Conservation (phyloP, 2,329 filamentous ascomycete genomes). For the Xylaria arbuscula region DNA sequence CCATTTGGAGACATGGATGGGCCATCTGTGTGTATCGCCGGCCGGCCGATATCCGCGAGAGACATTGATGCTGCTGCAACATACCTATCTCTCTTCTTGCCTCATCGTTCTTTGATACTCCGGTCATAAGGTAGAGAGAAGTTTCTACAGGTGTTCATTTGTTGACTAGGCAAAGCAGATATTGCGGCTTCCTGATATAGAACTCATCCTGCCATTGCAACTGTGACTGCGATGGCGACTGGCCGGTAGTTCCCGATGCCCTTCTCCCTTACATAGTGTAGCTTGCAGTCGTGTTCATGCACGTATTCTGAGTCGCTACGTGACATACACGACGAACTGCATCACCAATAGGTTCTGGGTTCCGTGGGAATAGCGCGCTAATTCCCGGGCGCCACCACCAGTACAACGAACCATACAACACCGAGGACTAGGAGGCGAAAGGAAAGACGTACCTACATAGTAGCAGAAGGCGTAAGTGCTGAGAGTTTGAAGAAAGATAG, state of each 20-base stretch:
- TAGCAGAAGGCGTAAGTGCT: background rate
- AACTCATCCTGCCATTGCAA: slow-evolving; percentile 6
- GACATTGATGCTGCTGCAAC: slow-evolving; percentile 9
- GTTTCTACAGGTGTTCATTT: slow-evolving; percentile 16
- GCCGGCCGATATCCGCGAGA: slow-evolving; percentile 25
- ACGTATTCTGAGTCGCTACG: slow-evolving; percentile 28
- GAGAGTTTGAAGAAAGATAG: background rate
- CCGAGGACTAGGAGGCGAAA: background rate
- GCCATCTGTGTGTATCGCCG: slow-evolving; percentile 8
- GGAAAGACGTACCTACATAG: background rate
- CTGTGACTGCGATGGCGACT: slow-evolving; percentile 29
- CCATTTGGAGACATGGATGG: slow-evolving; percentile 23
- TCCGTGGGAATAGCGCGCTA: slow-evolving; percentile 22
- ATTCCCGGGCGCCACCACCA: slow-evolving; percentile 24
- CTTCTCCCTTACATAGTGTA: slow-evolving; percentile 4
- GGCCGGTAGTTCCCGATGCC: slow-evolving; percentile 18
- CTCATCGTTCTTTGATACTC: slow-evolving; percentile 1
- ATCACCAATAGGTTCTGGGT: slow-evolving; percentile 23
- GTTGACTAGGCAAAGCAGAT: slow-evolving; percentile 10
- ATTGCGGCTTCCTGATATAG: slow-evolving; percentile 18
- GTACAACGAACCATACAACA: slow-evolving; percentile 26
- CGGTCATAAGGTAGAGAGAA: background rate
- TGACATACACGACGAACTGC: slow-evolving; percentile 21
- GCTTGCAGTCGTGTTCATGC: slow-evolving; percentile 23
- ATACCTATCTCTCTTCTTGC: background rate